These are phyloP conservation scores for Caryocar brasiliense DNA, from an alignment of 441 rosid species.

Conservation along the genomic window DNA sequence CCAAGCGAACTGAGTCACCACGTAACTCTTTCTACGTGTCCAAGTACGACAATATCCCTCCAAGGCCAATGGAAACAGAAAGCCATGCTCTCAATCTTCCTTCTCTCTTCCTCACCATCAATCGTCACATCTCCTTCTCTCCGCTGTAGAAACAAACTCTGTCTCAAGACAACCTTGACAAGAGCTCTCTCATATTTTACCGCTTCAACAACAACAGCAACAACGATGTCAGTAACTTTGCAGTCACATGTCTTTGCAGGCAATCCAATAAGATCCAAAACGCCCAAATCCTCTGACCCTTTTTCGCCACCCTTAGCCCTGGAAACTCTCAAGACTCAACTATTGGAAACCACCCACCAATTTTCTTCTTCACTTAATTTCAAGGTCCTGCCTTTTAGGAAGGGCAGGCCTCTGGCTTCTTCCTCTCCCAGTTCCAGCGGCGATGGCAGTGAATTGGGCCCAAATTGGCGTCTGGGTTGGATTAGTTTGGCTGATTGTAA, in stretches of 20 bases:
- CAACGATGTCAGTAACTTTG: slow-evolving; percentile 55
- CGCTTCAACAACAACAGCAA: slow-evolving; percentile 12
- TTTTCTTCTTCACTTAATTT: slow-evolving; percentile 40
- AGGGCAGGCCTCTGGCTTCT: slow-evolving; percentile 70
- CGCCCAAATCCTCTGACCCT: slow-evolving; percentile 49
- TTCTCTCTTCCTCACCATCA: slow-evolving; percentile 20
- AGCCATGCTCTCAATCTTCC: slow-evolving; percentile 33
- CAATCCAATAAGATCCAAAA: slow-evolving; percentile 47
- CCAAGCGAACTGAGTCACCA: no score
- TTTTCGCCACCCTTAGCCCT: slow-evolving; percentile 55
- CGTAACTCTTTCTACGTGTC: no score
- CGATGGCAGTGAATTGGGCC: slow-evolving; percentile 27
- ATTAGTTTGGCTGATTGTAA: slow-evolving; percentile 53
- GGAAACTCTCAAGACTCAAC: slow-evolving; percentile 57
- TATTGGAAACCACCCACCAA: slow-evolving; percentile 32
- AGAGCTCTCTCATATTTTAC: slow-evolving; percentile 13
- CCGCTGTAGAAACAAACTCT: slow-evolving; percentile 29
- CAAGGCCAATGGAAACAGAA: slow-evolving; percentile 6
- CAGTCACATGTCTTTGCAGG: slow-evolving; percentile 75
- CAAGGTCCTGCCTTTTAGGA: slow-evolving; percentile 69
- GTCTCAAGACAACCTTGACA: slow-evolving; percentile 6
- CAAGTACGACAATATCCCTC: no score
- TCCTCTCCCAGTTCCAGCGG: slow-evolving; percentile 30
- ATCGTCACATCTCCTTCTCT: slow-evolving; percentile 16
- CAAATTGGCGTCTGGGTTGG: slow-evolving; percentile 75